Percentiles rank a stretch among this genome's conserved stretches.
These are phyloP conservation scores for Lipomyces anomalus DNA, from an alignment of 805 yeast genomes.

Conservation along the genomic window DNA sequence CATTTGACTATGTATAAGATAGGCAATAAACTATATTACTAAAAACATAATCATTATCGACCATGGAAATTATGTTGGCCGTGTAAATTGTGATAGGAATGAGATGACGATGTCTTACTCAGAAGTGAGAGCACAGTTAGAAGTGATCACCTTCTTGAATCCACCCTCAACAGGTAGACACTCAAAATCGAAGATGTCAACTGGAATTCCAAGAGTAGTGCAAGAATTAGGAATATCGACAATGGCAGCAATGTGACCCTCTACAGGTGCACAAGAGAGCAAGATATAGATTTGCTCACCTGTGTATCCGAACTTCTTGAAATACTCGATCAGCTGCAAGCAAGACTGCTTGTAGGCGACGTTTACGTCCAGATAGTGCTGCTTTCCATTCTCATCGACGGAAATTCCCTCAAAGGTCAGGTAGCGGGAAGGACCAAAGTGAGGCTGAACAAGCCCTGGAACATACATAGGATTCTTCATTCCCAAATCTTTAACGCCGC, in stretches of 20 bases:
- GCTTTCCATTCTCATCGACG: conserved; percentile 45
- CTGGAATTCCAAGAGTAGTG: conserved; percentile 47
- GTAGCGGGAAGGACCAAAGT: conserved; percentile 46
- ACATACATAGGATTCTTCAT: conserved; percentile 45
- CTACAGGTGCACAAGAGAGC: conserved; percentile 45
- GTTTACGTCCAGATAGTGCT: conserved; percentile 43
- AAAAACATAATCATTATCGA: too few relatives aligned
- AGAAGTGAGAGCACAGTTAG: too few relatives aligned
- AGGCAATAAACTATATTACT: too few relatives aligned
- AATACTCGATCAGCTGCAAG: conserved; percentile 45
- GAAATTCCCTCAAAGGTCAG: conserved; percentile 51
- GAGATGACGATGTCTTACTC: too few relatives aligned
- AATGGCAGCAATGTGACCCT: conserved; percentile 48
- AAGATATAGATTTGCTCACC: conserved; percentile 47
- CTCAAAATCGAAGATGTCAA: conserved; percentile 49
- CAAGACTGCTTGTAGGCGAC: conserved; percentile 50
- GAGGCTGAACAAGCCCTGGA: conserved; percentile 46
- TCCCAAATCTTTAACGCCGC: conserved; percentile 39
- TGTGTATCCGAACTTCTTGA: conserved; percentile 46
- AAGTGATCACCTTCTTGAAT: conserved; percentile 2
- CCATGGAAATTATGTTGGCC: too few relatives aligned
- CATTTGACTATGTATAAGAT: too few relatives aligned
- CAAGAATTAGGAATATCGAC: conserved; percentile 51
- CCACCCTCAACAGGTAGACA: conserved; percentile 20
- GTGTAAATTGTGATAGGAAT: too few relatives aligned